phyloP scores from a whole-genome alignment of 371 early-diverging fungal species.

The Rhizopus stolonifer region DNA sequence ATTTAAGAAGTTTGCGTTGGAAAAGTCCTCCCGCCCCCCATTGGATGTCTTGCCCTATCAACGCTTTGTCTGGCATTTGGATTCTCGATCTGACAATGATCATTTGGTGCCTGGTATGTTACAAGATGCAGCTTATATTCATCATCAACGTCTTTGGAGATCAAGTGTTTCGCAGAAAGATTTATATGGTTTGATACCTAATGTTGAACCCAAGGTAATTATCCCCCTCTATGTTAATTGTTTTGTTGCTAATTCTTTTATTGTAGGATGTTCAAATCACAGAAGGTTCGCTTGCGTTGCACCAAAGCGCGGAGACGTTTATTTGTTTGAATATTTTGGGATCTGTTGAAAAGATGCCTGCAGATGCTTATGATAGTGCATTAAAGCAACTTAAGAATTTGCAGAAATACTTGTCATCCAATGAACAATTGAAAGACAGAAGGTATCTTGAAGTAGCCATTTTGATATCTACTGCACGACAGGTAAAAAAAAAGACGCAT shows the following conservation, averaged over 20 bases:
- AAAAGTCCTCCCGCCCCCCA: constrained; percentile 61
- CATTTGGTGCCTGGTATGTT: constrained; percentile 32
- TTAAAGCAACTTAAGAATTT: constrained; percentile 30
- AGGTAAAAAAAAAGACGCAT: constrained; percentile 37
- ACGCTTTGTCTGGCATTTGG: constrained; percentile 65
- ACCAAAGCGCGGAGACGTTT: constrained; percentile 58
- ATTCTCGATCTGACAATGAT: constrained; percentile 29
- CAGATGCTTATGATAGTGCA: constrained; percentile 39
- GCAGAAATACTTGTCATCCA: constrained; percentile 27
- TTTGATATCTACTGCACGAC: constrained; percentile 33
- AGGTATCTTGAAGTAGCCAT: constrained; percentile 31
- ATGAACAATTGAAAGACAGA: constrained; percentile 31
- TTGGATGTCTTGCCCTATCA: constrained; percentile 68
- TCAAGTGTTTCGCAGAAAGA: constrained; percentile 34
- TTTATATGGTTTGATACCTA: constrained; percentile 28
- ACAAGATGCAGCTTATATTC: constrained; percentile 38
- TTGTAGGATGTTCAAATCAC: constrained; percentile 34
- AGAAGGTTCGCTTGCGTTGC: constrained; percentile 55
- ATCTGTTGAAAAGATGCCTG: constrained; percentile 43
- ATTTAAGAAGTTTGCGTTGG: constrained; percentile 50
- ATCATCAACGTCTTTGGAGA: constrained; percentile 46
- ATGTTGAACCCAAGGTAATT: constrained; percentile 27
- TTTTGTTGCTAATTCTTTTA: neutral
- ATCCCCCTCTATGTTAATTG: too few relatives aligned
- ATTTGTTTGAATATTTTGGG: constrained; percentile 56